Evolutionary conservation across 2,329 filamentous ascomycete genomes (phyloP), one percentile per base, ranked within the genome.

Genomic region (Bipolaris cookei): DNA sequence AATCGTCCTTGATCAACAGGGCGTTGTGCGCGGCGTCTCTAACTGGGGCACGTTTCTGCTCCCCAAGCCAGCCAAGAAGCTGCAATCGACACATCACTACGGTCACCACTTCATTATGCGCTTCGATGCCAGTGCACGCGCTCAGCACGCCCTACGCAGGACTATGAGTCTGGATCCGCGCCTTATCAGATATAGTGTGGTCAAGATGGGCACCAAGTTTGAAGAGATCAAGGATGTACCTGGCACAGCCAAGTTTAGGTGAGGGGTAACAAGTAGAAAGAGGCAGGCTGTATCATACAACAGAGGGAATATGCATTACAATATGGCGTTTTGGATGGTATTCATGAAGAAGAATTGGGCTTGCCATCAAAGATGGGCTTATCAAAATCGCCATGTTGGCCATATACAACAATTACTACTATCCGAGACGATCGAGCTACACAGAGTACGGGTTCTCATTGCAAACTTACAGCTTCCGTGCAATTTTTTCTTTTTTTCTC

Each of bases 81-180:
- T 96, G 78, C 92, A 97, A 80, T 87, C 90, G 68, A 88, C 87
- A 65, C 90, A 98, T 84, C 86, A 86, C 64, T 85, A 88, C 67
- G 95, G 95, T 53, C 93, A 98, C 82, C 96, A 99, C 84, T 99
- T 99, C 78, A 90, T 96, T 73, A 91, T 99, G 90, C 91, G 95
- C 69, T 99, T 97, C 83, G 95, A 99, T 77, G 81, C 89, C 54
- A 90, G 88, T 58, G 80, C 88, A 6, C 77, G 82, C 48, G 88
- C 90, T 6, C 94, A 98, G 78, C 81, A 90, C 64, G 83, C 87
- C 41, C 85, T 99, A 38, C 85, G 89, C 60, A 84, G 84, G 59
- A 94, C 90, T 16, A 83, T 99, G 65, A 85, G 86, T 48, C 83
- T 96, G 66, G 95, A 99, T 79, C 94, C 95, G 38, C 84, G 95